phyloP scores from a whole-genome alignment of 1,139 yeast species.

The Trichomonascaceae sp. region DNA sequence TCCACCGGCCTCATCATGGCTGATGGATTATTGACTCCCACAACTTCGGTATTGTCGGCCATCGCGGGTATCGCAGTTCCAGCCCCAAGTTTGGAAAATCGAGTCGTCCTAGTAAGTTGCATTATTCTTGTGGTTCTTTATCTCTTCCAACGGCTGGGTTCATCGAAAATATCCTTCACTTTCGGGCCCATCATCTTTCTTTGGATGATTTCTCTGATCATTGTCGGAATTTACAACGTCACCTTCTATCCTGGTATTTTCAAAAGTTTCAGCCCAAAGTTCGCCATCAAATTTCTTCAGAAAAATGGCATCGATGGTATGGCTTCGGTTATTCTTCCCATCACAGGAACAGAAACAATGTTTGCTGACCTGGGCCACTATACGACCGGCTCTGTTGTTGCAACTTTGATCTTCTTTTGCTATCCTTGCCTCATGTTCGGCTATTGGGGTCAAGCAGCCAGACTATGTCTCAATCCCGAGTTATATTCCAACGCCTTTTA shows the following conservation, averaged over 20 bases:
- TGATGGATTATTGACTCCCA: constrained; percentile 58
- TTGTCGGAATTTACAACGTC: constrained; percentile 45
- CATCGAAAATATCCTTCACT: constrained; percentile 23
- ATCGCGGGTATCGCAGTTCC: constrained; percentile 40
- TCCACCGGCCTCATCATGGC: constrained; percentile 40
- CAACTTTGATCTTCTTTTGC: constrained; percentile 42
- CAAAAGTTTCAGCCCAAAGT: constrained; percentile 45
- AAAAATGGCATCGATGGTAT: constrained; percentile 38
- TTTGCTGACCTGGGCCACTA: constrained; percentile 58
- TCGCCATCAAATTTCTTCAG: constrained; percentile 42
- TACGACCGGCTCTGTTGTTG: constrained; percentile 45
- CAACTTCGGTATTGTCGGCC: constrained; percentile 54
- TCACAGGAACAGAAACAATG: constrained; percentile 60
- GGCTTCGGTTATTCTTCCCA: constrained; percentile 47
- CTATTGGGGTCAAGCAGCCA: constrained; percentile 57
- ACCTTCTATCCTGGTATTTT: constrained; percentile 42
- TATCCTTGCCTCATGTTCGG: constrained; percentile 47
- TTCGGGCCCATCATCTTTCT: constrained; percentile 51
- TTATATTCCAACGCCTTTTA: constrained; percentile 45
- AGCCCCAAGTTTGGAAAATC: constrained; percentile 36
- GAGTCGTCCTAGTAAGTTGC: constrained; percentile 39
- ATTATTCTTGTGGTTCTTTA: constrained; percentile 43
- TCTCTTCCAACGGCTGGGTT: constrained; percentile 44
- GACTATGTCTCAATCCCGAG: constrained; percentile 38
- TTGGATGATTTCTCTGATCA: constrained; percentile 45